Evolutionary conservation across 2,329 filamentous ascomycete genomes (phyloP), one percentile per base, ranked within the genome.

Genomic region (Fusarium sp.): DNA sequence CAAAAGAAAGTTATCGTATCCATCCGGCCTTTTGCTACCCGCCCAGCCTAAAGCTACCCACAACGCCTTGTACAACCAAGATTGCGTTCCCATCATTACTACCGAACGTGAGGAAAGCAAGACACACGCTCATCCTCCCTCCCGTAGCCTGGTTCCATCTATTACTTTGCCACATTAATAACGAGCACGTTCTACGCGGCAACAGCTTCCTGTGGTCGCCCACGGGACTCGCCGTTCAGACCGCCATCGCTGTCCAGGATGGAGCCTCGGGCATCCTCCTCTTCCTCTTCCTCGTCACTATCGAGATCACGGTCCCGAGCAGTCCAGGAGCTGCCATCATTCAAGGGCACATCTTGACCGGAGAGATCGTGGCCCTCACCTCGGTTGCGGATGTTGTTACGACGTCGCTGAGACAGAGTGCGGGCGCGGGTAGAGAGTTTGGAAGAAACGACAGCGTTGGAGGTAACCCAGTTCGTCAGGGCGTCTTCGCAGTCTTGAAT

Each of bases 401-500:
- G 90, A 75, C 94, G 92, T 77, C 95, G 92, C 83, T 95, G 94
- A 51, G 94, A 97, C 41, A 98, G 89, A 22, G 92, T 97, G 77
- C 95, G 94, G 45, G 96, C 91, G 68, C 96, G 94, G 24, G 92
- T 93, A 9, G 94, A 98, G 55, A 99, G 90, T 82, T 94, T 95
- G 74, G 95, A 92, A 64, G 89, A 93, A 77, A 99, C 95, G 51
- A 94, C 92, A 11, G 96, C 96, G 80, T 97, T 96, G 79, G 94
- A 92, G 66, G 91, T 89, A 44, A 98, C 95, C 96, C 96, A 99
- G 87, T 98, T 98, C 82, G 95, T 98, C 70, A 99, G 91, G 4
- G 96, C 90, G 81, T 98, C 95, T 85, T 99, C 96, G 83, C 96
- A 99, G 84, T 99, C 96, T 86, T 99, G 96, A 80, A 99, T 98